phyloP scores from a whole-genome alignment of 768 basidiomycete species.

The Pisolithus sp. region DNA sequence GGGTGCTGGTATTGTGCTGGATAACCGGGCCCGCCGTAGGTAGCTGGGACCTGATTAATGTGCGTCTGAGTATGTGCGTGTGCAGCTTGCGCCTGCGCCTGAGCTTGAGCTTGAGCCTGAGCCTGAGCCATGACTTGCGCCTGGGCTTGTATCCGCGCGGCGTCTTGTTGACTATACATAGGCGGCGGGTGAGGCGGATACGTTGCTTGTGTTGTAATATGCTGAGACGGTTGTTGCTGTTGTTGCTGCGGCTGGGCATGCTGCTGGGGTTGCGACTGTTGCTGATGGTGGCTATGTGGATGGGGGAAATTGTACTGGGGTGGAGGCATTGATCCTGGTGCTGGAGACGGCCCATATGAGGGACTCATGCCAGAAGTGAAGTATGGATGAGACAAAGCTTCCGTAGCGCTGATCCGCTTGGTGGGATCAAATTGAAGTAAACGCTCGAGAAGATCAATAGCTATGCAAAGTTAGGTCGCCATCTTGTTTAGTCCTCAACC shows the following conservation, averaged over 20 bases:
- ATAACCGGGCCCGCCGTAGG: constrained; percentile 21
- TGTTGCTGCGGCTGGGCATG: constrained; percentile 33
- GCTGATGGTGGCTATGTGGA: constrained; percentile 41
- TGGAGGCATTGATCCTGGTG: constrained; percentile 57
- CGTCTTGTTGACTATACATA: constrained; percentile 27
- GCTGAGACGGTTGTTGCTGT: constrained; percentile 9
- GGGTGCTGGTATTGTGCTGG: constrained; percentile 29
- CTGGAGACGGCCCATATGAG: constrained; percentile 27
- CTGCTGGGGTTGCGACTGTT: constrained; percentile 42
- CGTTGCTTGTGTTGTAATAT: constrained; percentile 13
- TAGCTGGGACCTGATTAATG: constrained; percentile 16
- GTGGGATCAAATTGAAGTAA: constrained; percentile 95
- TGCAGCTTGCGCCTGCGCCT: constrained; percentile 26
- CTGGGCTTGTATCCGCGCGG: constrained; percentile 33
- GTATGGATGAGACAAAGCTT: constrained; percentile 89
- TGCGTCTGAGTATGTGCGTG: constrained; percentile 35
- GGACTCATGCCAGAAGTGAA: constrained; percentile 53
- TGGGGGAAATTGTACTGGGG: constrained; percentile 65
- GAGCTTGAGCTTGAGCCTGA: constrained; percentile 10
- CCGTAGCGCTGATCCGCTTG: constrained; percentile 84
- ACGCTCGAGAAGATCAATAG: constrained; percentile 89
- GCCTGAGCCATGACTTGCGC: constrained; percentile 31
- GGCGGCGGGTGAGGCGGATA: constrained; percentile 29
- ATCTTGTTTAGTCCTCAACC: not conserved
- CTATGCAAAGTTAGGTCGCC: constrained; percentile 28